phyloP scores from a whole-genome alignment of 352 stramenopile genomes.

The Globisporangium splendens region DNA sequence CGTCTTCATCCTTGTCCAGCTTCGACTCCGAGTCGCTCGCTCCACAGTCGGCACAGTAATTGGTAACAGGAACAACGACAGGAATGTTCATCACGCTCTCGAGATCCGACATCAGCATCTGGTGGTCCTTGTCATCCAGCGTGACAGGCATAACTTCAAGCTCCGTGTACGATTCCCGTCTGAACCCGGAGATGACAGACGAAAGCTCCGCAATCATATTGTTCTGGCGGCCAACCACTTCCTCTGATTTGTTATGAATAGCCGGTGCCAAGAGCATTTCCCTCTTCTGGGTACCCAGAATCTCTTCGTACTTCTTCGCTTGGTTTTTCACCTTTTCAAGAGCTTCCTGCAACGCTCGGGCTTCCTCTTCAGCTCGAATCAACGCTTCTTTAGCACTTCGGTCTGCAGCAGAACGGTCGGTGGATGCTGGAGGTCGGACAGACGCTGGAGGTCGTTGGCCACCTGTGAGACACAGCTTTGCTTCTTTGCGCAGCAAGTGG shows the following conservation, averaged over 20 bases:
- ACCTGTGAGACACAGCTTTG: conserved; percentile 73
- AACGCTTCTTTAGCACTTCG: conserved; percentile 56
- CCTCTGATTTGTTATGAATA: conserved; percentile 68
- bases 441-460: conserved; percentile 3
- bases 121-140: conserved; percentile 58
- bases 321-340: conserved; percentile 82
- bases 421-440: neutral
- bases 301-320: conserved; percentile 84
- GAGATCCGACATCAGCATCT: conserved; percentile 72
- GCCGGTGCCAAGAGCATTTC: conserved; percentile 67
- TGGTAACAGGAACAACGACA: conserved; percentile 66
- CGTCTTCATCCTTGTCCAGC: conserved; percentile 78
- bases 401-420: neutral
- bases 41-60: conserved; percentile 80
- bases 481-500: conserved; percentile 75
- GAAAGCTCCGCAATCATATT: conserved; percentile 77
- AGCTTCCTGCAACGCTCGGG: conserved; percentile 72
- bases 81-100: conserved; percentile 80
- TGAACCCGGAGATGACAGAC: conserved; percentile 66
- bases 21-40: conserved; percentile 71
- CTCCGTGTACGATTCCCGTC: conserved; percentile 73
- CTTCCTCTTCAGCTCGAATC: conserved; percentile 65
- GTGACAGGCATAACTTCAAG: conserved; percentile 58
- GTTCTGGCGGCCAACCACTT: conserved; percentile 78
- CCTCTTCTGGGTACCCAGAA: conserved; percentile 64